Evolutionary conservation across 2,329 filamentous ascomycete genomes (phyloP).

Genomic region (Mycosphaerella arachidis): DNA sequence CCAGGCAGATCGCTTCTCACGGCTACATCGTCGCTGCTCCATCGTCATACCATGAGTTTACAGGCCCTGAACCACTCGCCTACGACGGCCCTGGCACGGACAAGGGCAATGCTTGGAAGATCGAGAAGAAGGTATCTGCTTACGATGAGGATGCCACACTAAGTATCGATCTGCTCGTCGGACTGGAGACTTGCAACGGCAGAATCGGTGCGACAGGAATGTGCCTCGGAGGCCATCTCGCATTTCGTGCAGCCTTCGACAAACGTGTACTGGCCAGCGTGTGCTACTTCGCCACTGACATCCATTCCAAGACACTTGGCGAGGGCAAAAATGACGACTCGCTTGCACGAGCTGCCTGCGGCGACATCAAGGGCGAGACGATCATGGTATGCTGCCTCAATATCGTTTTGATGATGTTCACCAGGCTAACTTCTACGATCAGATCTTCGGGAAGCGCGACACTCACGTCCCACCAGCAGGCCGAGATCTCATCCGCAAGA

Average conservation of each 20-base stretch:
- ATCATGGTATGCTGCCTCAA: constrained; percentile 50
- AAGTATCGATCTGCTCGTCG: constrained; percentile 39
- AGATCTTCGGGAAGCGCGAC: constrained; percentile 83
- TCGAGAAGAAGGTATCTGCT: constrained; percentile 71
- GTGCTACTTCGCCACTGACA: constrained; percentile 89
- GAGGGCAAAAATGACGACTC: constrained; percentile 61
- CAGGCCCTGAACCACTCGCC: constrained; percentile 72
- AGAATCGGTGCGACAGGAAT: constrained; percentile 63
- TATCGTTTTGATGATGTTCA: too few relatives aligned
- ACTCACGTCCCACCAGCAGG: constrained; percentile 82
- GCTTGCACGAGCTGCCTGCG: constrained; percentile 49
- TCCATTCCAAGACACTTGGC: constrained; percentile 75
- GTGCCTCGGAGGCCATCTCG: constrained; percentile 89
- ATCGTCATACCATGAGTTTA: constrained; percentile 91
- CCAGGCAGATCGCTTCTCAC: constrained; percentile 83
- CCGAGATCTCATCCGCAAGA: constrained; percentile 76
- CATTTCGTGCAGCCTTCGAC: constrained; percentile 69
- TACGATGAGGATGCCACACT: constrained; percentile 64
- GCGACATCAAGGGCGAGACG: constrained; percentile 70
- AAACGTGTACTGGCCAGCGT: constrained; percentile 70
- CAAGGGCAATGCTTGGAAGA: constrained; percentile 79
- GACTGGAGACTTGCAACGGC: constrained; percentile 44
- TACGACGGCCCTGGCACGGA: constrained; percentile 89
- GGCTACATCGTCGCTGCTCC: constrained; percentile 91
- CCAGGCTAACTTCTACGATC: constrained; percentile 25